Evolutionary conservation across 1,284 basidiomycete species (phyloP).

Genomic region (Phellopilus nigrolimitatus): DNA sequence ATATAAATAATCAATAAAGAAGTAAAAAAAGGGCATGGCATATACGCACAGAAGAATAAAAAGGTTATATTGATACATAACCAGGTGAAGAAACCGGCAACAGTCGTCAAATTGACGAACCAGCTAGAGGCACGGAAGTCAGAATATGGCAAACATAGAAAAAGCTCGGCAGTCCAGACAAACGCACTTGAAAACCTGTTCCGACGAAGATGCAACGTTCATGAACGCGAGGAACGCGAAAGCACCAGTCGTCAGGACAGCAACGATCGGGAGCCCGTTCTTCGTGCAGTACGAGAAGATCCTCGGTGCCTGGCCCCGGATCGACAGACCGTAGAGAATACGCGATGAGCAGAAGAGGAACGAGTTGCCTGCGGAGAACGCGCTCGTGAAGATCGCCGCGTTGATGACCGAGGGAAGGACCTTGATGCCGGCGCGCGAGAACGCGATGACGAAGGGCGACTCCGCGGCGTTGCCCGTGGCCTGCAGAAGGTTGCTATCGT

Average conservation of each 20-base stretch:
- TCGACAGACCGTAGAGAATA: slow-evolving; percentile 76
- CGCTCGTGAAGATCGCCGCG: slow-evolving; percentile 60
- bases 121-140: slow-evolving; percentile 38
- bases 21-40: slow-evolving; percentile 6
- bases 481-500: slow-evolving; percentile 52
- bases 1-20: slow-evolving; percentile 16
- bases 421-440: slow-evolving; percentile 71
- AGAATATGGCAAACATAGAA: slow-evolving; percentile 26
- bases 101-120: slow-evolving; percentile 54
- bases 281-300: slow-evolving; percentile 66
- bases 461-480: slow-evolving; percentile 56
- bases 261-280: slow-evolving; percentile 63
- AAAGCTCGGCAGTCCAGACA: too few relatives aligned
- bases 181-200: slow-evolving; percentile 38
- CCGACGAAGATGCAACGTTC: slow-evolving; percentile 32
- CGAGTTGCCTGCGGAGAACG: slow-evolving; percentile 83
- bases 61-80: slow-evolving; percentile 69
- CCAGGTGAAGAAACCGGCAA: slow-evolving; percentile 66
- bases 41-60: slow-evolving; percentile 62
- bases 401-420: slow-evolving; percentile 70
- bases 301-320: slow-evolving; percentile 70
- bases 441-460: slow-evolving; percentile 82
- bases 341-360: slow-evolving; percentile 79
- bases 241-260: slow-evolving; percentile 29
- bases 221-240: slow-evolving; percentile 52